Conservation (phyloP, 83 land plant species). For the Larix sibirica region DNA sequence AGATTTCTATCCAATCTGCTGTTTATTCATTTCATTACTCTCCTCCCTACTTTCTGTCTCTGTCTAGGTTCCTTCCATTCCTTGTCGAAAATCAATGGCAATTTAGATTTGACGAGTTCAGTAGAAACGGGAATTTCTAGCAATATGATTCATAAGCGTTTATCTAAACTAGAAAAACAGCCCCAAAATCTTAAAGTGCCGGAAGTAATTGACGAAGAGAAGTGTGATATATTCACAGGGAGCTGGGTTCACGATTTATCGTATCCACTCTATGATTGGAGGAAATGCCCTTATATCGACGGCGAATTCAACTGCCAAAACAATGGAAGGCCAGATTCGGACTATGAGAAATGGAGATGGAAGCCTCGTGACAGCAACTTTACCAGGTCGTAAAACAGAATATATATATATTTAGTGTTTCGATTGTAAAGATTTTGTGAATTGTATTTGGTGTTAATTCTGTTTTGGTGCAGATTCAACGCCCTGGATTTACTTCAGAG, state of each 20-base stretch:
- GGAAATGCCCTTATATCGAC: slow-evolving; percentile 40
- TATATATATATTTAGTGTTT: background rate
- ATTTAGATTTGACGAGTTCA: no score
- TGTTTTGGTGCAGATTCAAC: slow-evolving; percentile 15
- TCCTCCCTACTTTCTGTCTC: no score
- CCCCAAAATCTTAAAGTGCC: no score
- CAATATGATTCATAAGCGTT: no score
- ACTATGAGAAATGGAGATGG: slow-evolving; percentile 49
- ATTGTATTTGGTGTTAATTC: background rate
- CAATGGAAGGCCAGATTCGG: slow-evolving; percentile 43
- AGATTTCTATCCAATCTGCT: no score
- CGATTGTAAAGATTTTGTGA: background rate
- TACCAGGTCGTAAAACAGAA: slow-evolving; percentile 23
- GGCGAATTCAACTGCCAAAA: slow-evolving; percentile 35
- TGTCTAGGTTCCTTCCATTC: no score
- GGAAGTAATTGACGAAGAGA: no score
- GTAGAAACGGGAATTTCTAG: no score
- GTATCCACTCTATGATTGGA: slow-evolving; percentile 36
- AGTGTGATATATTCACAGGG: slow-evolving; percentile 39
- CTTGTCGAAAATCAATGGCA: no score
- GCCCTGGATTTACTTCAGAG: slow-evolving; percentile 4
- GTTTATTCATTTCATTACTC: no score
- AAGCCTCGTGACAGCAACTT: slow-evolving; percentile 34
- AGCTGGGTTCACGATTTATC: slow-evolving; percentile 42
- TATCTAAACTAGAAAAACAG: no score